These are phyloP conservation scores for Melocanna baccifera DNA, from an alignment of 176 grass and related monocot genomes.

Conservation along the genomic window DNA sequence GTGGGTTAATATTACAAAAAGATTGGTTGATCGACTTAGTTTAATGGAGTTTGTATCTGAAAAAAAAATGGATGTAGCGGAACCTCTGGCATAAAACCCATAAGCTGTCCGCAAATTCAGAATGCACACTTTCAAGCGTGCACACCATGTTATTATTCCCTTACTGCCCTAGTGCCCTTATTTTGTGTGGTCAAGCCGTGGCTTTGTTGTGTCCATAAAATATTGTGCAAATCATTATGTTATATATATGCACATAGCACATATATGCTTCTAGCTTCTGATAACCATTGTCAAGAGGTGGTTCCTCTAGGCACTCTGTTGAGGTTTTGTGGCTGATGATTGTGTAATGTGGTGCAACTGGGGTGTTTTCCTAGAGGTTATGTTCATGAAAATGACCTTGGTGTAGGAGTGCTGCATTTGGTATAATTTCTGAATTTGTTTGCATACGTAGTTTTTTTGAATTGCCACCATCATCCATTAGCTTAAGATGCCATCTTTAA, in stretches of 20 bases:
- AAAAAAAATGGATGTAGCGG: neutral
- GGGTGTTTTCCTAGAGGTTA: constrained; percentile 15
- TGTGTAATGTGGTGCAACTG: neutral
- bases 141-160: neutral
- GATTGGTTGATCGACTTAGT: neutral
- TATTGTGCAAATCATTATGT: neutral
- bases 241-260: neutral
- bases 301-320: neutral
- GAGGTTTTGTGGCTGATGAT: neutral
- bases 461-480: neutral
- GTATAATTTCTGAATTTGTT: constrained; percentile 30
- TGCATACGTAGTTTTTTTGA: constrained; percentile 28
- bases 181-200: neutral
- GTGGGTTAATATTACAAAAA: neutral
- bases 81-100: neutral
- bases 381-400: constrained; percentile 34
- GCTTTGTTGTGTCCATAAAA: neutral
- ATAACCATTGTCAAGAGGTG: neutral
- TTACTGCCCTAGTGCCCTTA: too few species aligned
- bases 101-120: neutral
- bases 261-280: neutral
- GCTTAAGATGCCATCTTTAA: neutral
- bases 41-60: neutral
- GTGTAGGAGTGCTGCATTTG: constrained; percentile 42
- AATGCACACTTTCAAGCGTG: neutral